These are phyloP conservation scores for Suhomyces atakaporum DNA, from an alignment of 1,139 yeast genomes.

Conservation along the genomic window DNA sequence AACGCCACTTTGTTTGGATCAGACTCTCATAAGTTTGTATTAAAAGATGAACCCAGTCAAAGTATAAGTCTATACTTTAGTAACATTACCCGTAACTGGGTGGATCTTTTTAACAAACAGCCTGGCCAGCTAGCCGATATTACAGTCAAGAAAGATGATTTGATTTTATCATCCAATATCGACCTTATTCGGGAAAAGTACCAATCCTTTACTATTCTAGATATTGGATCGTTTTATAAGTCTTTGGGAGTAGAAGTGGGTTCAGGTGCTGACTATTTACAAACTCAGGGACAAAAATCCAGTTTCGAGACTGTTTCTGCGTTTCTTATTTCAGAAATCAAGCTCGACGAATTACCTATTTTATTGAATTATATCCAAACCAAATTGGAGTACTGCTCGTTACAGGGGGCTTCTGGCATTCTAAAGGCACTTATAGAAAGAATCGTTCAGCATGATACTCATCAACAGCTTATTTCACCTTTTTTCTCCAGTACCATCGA, in stretches of 20 bases:
- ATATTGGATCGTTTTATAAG: slow-evolving; percentile 19
- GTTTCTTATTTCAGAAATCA: slow-evolving; percentile 20
- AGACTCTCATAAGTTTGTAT: slow-evolving; percentile 22
- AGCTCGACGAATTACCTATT: slow-evolving; percentile 12
- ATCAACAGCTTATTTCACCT: slow-evolving; percentile 8
- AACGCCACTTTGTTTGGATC: slow-evolving; percentile 36
- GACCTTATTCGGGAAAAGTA: slow-evolving; percentile 5
- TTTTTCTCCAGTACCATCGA: slow-evolving; percentile 4
- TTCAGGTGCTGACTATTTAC: slow-evolving; percentile 12
- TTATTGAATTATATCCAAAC: slow-evolving; percentile 22
- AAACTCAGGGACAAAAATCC: slow-evolving; percentile 11
- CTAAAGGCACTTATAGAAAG: slow-evolving; percentile 4
- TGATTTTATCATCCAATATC: slow-evolving; percentile 7
- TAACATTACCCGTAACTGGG: slow-evolving; percentile 33
- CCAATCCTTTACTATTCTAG: slow-evolving; percentile 10
- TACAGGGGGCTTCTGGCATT: slow-evolving; percentile 19
- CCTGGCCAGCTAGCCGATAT: slow-evolving; percentile 22
- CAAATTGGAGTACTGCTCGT: slow-evolving; percentile 20
- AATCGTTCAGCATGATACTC: not conserved
- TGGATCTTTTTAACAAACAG: slow-evolving; percentile 28
- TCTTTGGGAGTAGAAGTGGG: slow-evolving; percentile 17
- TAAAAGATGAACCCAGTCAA: slow-evolving; percentile 19
- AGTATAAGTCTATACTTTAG: slow-evolving; percentile 30
- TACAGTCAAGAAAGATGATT: slow-evolving; percentile 1
- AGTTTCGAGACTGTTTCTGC: slow-evolving; percentile 27